These are phyloP conservation scores for Phalaenopsis aphrodite DNA, from an alignment of 106 monocot genomes.

Conservation along the genomic window DNA sequence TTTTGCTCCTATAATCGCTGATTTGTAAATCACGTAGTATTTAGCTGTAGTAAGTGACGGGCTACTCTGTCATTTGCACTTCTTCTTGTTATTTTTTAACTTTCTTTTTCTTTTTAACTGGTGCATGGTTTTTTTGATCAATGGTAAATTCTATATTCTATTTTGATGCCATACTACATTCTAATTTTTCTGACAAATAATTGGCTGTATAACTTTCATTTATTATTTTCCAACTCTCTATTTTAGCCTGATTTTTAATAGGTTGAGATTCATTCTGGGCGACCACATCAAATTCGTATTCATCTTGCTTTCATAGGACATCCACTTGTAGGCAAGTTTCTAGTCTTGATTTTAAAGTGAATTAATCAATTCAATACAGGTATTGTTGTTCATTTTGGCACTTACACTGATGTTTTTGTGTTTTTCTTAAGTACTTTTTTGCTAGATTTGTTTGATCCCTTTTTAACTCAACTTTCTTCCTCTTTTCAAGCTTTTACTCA, in stretches of 20 bases:
- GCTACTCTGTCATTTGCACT: neutral
- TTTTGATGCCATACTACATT: constrained; percentile 1
- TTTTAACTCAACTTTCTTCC: neutral
- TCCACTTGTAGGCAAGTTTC: constrained; percentile 66
- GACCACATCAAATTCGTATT: constrained; percentile 95
- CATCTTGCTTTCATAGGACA: constrained; percentile 85
- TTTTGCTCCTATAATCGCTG: neutral
- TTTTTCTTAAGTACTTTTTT: neutral
- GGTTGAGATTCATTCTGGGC: constrained; percentile 89
- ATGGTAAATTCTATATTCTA: neutral
- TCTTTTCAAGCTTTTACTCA: neutral
- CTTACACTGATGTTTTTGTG: neutral
- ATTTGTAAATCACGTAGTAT: neutral
- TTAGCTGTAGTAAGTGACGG: neutral
- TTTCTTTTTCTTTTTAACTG: neutral
- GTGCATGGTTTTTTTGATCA: neutral
- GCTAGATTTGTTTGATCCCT: neutral
- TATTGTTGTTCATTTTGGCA: neutral
- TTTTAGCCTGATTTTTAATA: constrained; percentile 16
- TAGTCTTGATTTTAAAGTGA: neutral
- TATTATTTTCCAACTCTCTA: neutral
- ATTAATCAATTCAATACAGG: neutral
- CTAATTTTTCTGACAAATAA: neutral
- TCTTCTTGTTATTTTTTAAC: neutral
- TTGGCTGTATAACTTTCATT: neutral